Evolutionary conservation across 768 basidiomycete species (phyloP), one percentile per base, ranked within the genome.

Genomic region (Amanita phalloides): DNA sequence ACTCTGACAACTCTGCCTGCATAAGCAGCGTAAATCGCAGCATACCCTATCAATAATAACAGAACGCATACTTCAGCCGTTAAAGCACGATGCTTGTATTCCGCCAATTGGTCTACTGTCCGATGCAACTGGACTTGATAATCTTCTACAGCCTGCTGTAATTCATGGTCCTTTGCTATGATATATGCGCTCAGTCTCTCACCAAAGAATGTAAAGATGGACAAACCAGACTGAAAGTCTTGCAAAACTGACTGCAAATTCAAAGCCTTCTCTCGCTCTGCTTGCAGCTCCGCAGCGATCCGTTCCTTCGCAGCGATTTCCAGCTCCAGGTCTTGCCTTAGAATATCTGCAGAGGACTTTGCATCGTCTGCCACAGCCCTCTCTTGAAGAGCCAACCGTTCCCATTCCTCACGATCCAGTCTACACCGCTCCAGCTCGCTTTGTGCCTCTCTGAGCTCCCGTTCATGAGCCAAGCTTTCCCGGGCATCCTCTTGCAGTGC

Each of bases 161-260:
- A 71, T 64, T 99, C 95, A 52, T 85, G 83, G 49, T 96, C 92
- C 66, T 90, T 96, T 1, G 85, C 93, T 96, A 61, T 10, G 10
- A 17, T 45, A 23, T 17, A 36, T 49, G 39, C 53, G 49, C 48
- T 32, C 49, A 54, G 41, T 33, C 33, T 6, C 20, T 25, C 39
- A 9, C 32, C 45, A 4, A 11, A 17, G 32, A 32, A 32, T 25
- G 30, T 17, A 30, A 30, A 36, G 9, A 20, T 33, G 37, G 26
- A 49, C 51, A 44, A 39, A 25, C 95, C 86, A 49, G 82, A 74
- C 68, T 98, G 92, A 68, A 98, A 99, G 67, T 98, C 96, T 61
- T 90, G 85, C 59, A 99, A 68, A 3, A 99, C 96, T 3, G 86
- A 85, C 64, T 97, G 90, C 53, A 99, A 64, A 67, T 98, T 98